These are phyloP conservation scores for Phytophthora pseudosyringae DNA, from an alignment of 352 stramenopile species.

Conservation along the genomic window DNA sequence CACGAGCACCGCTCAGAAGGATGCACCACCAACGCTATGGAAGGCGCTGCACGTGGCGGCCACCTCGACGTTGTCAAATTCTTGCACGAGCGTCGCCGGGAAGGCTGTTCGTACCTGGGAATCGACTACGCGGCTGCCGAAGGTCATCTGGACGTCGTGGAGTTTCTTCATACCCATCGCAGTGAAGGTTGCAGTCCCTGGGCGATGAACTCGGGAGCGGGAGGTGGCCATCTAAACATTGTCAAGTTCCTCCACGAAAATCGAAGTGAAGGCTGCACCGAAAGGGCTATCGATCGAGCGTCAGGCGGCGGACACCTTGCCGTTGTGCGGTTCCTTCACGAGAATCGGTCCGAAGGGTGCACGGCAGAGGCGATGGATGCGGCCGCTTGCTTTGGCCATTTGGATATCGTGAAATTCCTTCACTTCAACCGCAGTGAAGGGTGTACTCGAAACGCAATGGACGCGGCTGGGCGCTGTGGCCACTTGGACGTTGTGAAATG, in stretches of 20 bases:
- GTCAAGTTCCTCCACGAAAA: constrained; percentile 42
- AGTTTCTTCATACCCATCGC: constrained; percentile 32
- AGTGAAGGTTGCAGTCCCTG: constrained; percentile 31
- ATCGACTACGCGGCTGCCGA: constrained; percentile 36
- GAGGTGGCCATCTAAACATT: constrained; percentile 37
- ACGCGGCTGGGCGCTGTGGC: constrained; percentile 36
- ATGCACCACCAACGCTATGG: constrained; percentile 39
- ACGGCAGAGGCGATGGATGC: constrained; percentile 40
- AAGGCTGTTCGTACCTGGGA: constrained; percentile 37
- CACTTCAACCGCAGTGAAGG: constrained; percentile 35
- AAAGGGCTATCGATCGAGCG: constrained; percentile 37
- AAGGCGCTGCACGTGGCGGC: constrained; percentile 30
- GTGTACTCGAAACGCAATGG: constrained; percentile 35
- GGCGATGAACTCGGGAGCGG: constrained; percentile 42
- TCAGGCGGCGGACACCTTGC: constrained; percentile 22
- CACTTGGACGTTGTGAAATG: constrained; percentile 40
- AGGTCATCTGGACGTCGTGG: constrained; percentile 34
- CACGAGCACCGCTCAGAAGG: constrained; percentile 41
- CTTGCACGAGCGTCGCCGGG: constrained; percentile 33
- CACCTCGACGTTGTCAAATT: constrained; percentile 40
- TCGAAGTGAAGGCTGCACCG: constrained; percentile 34
- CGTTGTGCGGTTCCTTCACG: constrained; percentile 30
- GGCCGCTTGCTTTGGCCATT: constrained; percentile 32
- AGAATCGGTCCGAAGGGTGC: constrained; percentile 22
- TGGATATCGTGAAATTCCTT: constrained; percentile 42